Percentiles rank a stretch among this genome's conserved stretches.
phyloP scores from a whole-genome alignment of 2,329 filamentous ascomycete genomes.

The Fusarium udum region DNA sequence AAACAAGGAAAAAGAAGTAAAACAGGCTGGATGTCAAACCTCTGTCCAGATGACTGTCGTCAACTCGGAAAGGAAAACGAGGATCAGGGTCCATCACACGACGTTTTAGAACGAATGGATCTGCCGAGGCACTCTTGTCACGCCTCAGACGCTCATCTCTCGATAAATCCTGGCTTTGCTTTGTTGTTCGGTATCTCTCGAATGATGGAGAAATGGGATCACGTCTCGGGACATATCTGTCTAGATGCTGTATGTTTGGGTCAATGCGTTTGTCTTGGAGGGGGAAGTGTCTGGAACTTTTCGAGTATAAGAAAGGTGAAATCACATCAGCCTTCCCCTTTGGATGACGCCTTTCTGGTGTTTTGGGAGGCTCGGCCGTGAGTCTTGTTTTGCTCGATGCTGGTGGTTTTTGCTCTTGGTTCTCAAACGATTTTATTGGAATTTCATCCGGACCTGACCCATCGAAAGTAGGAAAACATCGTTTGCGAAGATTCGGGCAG shows the following conservation, averaged over 20 bases:
- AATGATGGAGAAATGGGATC: slow-evolving; percentile 47
- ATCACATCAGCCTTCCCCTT: slow-evolving; percentile 3
- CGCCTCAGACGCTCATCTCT: slow-evolving; percentile 56
- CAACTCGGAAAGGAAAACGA: slow-evolving; percentile 18
- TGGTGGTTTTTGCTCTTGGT: not conserved
- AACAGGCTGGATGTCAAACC: slow-evolving; percentile 7
- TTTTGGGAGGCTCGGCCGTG: not conserved
- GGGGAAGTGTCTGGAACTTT: not conserved
- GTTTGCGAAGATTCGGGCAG: slow-evolving; percentile 1
- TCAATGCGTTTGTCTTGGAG: slow-evolving; percentile 13
- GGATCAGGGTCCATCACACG: slow-evolving; percentile 26
- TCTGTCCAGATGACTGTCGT: slow-evolving; percentile 24
- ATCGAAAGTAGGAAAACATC: slow-evolving; percentile 25
- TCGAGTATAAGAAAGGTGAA: slow-evolving; percentile 28
- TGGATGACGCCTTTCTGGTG: not conserved
- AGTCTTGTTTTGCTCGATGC: not conserved
- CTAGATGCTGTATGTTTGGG: slow-evolving; percentile 43
- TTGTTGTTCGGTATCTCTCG: slow-evolving; percentile 59
- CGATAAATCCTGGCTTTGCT: slow-evolving; percentile 54
- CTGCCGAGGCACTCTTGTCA: slow-evolving; percentile 51
- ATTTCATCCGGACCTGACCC: slow-evolving; percentile 25
- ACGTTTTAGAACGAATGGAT: slow-evolving; percentile 53
- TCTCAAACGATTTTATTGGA: not conserved
- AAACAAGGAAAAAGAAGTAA: not conserved
- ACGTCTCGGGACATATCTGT: slow-evolving; percentile 63